Evolutionary conservation across 257 asterid genomes (phyloP).

Genomic region (Ocimum tenuiflorum): DNA sequence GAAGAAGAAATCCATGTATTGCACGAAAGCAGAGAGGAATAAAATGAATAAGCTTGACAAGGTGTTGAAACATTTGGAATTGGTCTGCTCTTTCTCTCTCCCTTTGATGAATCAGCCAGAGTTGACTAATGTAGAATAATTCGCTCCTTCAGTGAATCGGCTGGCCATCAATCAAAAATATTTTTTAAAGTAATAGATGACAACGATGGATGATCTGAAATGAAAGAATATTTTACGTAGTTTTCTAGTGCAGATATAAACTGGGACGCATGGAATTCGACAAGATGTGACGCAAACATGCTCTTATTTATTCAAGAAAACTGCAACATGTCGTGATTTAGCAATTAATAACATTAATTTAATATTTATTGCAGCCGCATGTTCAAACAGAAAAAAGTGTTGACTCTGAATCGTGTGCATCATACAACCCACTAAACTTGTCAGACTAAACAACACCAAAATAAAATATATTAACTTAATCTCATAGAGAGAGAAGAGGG

Average conservation of each 20-base stretch:
- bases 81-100: constrained; percentile 19
- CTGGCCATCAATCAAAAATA: not conserved
- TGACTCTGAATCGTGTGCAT: constrained; percentile 33
- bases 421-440: constrained; percentile 18
- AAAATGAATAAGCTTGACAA: constrained; percentile 9
- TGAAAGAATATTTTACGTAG: not conserved
- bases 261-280: constrained; percentile 20
- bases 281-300: constrained; percentile 21
- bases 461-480: not conserved
- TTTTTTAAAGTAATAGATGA: constrained; percentile 6
- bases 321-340: constrained; percentile 14
- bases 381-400: constrained; percentile 22
- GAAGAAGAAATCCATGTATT: constrained; percentile 34
- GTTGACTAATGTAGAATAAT: constrained; percentile 21
- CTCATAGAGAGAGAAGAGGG: not conserved
- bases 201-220: constrained; percentile 24
- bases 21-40: constrained; percentile 10
- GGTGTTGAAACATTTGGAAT: constrained; percentile 14
- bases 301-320: constrained; percentile 6
- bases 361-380: constrained; percentile 15
- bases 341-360: constrained; percentile 10
- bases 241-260: constrained; percentile 9
- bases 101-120: constrained; percentile 9
- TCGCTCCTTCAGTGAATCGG: not conserved
- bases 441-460: not conserved